Percentiles rank a stretch among this genome's conserved stretches.
phyloP scores from a whole-genome alignment of 148 eudicot species.

The Vaccinium macrocarpon region DNA sequence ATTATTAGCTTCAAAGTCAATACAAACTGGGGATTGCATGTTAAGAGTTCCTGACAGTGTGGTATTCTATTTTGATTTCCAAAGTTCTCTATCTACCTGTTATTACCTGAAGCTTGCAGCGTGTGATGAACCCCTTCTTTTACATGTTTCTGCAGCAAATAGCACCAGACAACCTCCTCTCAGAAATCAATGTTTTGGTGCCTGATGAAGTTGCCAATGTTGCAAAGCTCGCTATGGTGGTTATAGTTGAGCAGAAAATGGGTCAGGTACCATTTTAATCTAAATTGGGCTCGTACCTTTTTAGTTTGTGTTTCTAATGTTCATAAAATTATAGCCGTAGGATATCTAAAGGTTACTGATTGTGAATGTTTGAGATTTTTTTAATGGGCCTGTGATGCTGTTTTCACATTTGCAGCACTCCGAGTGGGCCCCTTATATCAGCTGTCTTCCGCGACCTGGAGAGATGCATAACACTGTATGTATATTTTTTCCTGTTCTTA shows the following conservation, averaged over 20 bases:
- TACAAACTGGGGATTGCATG: slow-evolving; percentile 69
- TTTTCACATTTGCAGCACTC: slow-evolving; percentile 42
- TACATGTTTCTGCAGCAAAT: slow-evolving; percentile 50
- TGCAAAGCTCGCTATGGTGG: slow-evolving; percentile 69
- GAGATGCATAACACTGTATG: slow-evolving; percentile 72
- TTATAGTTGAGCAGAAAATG: slow-evolving; percentile 59
- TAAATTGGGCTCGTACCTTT: too few species aligned
- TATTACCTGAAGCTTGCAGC: neutral
- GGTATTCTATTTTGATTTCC: slow-evolving; percentile 32
- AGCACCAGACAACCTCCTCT: slow-evolving; percentile 57
- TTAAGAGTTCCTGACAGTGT: slow-evolving; percentile 61
- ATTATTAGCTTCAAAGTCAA: slow-evolving; percentile 49
- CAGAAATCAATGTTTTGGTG: slow-evolving; percentile 48
- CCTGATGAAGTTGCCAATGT: slow-evolving; percentile 46
- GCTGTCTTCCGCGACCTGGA: slow-evolving; percentile 53
- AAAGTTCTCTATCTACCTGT: neutral
- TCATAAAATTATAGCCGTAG: neutral
- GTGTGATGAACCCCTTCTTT: neutral
- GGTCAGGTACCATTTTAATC: slow-evolving; percentile 42
- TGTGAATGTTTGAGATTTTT: neutral
- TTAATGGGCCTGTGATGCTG: neutral
- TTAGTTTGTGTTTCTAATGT: neutral
- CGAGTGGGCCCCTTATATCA: slow-evolving; percentile 78
- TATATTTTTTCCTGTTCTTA: neutral
- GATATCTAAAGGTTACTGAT: neutral